These are phyloP conservation scores for Lactarius sanguifluus DNA, from an alignment of 768 basidiomycete species.

Conservation along the genomic window DNA sequence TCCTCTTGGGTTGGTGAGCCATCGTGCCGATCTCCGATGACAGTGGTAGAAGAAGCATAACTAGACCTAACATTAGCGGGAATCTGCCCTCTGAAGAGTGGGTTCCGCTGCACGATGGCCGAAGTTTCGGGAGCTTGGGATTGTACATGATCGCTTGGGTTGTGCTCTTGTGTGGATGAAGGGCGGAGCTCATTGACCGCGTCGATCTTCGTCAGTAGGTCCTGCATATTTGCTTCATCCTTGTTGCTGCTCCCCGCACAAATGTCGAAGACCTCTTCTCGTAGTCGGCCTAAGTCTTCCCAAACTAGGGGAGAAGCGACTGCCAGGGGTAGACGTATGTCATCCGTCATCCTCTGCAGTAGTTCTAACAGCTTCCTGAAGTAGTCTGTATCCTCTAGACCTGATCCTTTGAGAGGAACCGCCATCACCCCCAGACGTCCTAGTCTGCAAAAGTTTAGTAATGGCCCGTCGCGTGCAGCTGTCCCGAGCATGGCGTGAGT, in stretches of 20 bases:
- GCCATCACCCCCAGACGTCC: not conserved
- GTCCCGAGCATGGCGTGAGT: not conserved
- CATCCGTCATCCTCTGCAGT: not conserved
- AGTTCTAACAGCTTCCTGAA: slow-evolving; percentile 2
- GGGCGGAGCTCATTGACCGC: not conserved
- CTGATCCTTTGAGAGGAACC: not conserved
- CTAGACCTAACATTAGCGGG: not conserved
- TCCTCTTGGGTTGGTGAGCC: not conserved
- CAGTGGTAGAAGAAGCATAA: not conserved
- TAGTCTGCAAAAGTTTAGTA: slow-evolving; percentile 17
- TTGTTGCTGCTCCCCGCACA: not conserved
- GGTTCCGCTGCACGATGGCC: not conserved
- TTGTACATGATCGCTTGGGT: not conserved
- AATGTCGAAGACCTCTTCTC: not conserved
- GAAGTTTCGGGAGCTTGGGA: too few species aligned
- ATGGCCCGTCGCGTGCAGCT: slow-evolving; percentile 7
- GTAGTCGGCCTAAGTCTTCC: slow-evolving; percentile 4
- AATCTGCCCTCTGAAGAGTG: not conserved
- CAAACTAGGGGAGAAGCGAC: not conserved
- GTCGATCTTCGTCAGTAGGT: not conserved
- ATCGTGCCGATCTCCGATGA: not conserved
- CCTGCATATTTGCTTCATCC: not conserved
- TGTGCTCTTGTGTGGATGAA: not conserved
- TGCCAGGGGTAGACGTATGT: not conserved
- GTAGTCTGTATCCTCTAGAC: not conserved